Conservation (phyloP, 495 filamentous ascomycete genomes). For the Hypomontagnella monticulosa region DNA sequence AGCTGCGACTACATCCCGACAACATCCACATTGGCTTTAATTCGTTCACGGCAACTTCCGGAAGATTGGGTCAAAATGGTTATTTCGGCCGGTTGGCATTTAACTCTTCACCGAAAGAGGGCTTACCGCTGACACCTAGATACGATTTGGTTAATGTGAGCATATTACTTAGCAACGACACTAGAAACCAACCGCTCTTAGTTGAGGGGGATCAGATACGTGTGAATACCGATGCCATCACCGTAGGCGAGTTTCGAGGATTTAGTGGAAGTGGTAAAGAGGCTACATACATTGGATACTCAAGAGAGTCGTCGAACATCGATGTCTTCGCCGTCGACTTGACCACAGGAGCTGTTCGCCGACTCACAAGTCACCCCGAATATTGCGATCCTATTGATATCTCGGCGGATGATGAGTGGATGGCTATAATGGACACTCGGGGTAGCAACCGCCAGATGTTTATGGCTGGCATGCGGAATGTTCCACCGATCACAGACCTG, state of each 20-base stretch:
- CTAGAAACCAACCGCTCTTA: neutral
- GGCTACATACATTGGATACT: constrained; percentile 40
- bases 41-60: constrained; percentile 6
- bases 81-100: constrained; percentile 26
- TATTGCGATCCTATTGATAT: constrained; percentile 45
- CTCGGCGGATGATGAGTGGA: constrained; percentile 44
- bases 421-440: constrained; percentile 33
- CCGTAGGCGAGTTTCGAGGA: constrained; percentile 46
- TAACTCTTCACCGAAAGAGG: constrained; percentile 31
- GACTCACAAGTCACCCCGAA: constrained; percentile 43
- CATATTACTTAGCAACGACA: constrained; percentile 5
- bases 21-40: constrained; percentile 37
- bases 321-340: constrained; percentile 45
- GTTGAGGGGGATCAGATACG: constrained; percentile 28
- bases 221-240: constrained; percentile 32
- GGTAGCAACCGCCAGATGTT: constrained; percentile 40
- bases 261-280: constrained; percentile 45
- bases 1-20: constrained; percentile 34
- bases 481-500: constrained; percentile 42
- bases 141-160: constrained; percentile 41
- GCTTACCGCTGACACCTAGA: constrained; percentile 26
- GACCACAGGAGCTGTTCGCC: constrained; percentile 38
- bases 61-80: neutral
- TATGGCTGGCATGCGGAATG: constrained; percentile 42
- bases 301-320: constrained; percentile 43